Base-by-base conservation (phyloP, 2,329 filamentous ascomycete genomes). In the Cladosporium sp. region DNA sequence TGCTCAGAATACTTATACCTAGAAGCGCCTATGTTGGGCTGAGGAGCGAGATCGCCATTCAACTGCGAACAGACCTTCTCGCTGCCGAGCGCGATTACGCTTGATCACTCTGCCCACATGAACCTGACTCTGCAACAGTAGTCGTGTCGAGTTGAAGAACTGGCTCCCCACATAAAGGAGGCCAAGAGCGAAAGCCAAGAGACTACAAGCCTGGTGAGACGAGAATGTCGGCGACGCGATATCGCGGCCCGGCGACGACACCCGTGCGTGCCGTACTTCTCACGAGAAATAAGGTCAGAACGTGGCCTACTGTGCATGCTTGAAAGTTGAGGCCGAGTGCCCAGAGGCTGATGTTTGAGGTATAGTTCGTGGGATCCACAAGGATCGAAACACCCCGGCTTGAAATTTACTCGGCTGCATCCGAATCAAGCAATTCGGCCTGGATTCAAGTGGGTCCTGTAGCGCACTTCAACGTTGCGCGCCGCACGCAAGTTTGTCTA, bases 341-440 rank as follows among this genome's bases (percentile, higher is more conserved):
- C 47, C 47, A 50, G n/a, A 22, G 30, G 20, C 20, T 12, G 14
- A n/a, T 17, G 52, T 55, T 55, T 55, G 52, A 38, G 3, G 30
- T 55, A 37, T 17, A 55, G 52, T 55, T 47, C 40, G 9, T 20
- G 28, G 28, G 34, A n/a, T 42, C 37, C 51, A 42, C 51, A 25
- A 42, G 51, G 38, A 45, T 54, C 38, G 39, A 28, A 45, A 55
- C 38, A 36, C 12, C 39, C 12, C 25, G 39, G 19, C 17, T 28
- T 52, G 51, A 19, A 47, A 15, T 36, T 51, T 20, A 47, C 45
- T 45, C 19, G 28, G 38, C 20, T 59, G 49, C n/a, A 17, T 15
- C 60, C 28, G 36, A 52, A 58, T 12, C 45, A 39, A 20, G 51
- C 45, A 37, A 71, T 60, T 20, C 19, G n/a, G 68, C 68, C 15